Percentiles rank a stretch among this genome's conserved stretches.
Conservation (phyloP, 495 filamentous ascomycete genomes). For the Wilcoxina mikolae region DNA sequence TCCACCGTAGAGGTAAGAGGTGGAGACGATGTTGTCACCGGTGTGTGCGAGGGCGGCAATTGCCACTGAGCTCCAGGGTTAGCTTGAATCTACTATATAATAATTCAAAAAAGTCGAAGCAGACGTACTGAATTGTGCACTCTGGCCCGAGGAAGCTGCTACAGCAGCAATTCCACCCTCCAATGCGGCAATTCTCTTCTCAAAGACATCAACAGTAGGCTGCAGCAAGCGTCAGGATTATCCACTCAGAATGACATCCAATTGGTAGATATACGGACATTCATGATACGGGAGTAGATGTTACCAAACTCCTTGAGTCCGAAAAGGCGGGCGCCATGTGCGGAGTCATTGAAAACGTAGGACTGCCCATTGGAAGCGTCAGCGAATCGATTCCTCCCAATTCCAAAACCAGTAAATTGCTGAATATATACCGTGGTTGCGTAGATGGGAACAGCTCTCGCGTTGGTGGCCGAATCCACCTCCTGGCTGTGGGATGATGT, state of each 20-base stretch:
- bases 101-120: constrained; percentile 12
- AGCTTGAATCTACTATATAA: not conserved
- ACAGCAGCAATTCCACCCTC: constrained; percentile 89
- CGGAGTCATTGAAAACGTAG: constrained; percentile 89
- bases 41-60: constrained; percentile 66
- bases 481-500: constrained; percentile 46
- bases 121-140: constrained; percentile 60
- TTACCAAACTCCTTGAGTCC: constrained; percentile 94
- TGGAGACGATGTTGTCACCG: constrained; percentile 92
- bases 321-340: constrained; percentile 89
- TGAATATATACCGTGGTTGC: constrained; percentile 56
- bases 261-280: constrained; percentile 35
- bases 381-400: not conserved
- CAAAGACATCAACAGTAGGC: constrained; percentile 95
- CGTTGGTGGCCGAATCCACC: constrained; percentile 71
- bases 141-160: constrained; percentile 78
- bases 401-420: not conserved
- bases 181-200: constrained; percentile 90
- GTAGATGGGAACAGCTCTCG: constrained; percentile 92
- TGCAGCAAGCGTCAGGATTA: constrained; percentile 32
- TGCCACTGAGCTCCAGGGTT: too few species aligned
- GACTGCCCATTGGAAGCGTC: constrained; percentile 43
- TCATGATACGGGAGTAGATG: constrained; percentile 97
- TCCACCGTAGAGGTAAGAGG: constrained; percentile 85
- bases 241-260: not conserved